Evolutionary conservation across 2,329 filamentous ascomycete species (phyloP), one percentile per base, ranked within the genome.

Genomic region (Hypoxylon sp.): DNA sequence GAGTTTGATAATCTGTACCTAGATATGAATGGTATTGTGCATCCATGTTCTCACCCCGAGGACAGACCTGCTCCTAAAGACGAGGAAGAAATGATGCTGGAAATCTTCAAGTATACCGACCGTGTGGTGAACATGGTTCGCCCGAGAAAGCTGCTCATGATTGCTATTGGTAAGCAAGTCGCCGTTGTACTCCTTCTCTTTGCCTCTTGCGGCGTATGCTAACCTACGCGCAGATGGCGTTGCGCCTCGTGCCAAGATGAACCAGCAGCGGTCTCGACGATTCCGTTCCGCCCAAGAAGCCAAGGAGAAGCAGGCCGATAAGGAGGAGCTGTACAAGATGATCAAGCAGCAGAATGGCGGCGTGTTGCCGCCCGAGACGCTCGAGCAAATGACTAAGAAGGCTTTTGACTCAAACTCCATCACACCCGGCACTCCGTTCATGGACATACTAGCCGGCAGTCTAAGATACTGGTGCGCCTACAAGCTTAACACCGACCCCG

Each of bases 21-120:
- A 63, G 95, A 99, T 72, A 98, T 99, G 94, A 99, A 99, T 76
- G 96, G 95, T 73, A 99, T 99, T 66, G 95, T 99, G 31, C 95
- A 99, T 80, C 96, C 96, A 26, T 99, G 95, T 78, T 97, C 94
- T 42, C 95, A 99, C 78, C 95, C 95, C 0, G 95, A 99, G 75
- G 94, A 98, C 71, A 87, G 87, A 62, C 92, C 95, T 1, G 87
- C 95, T 3, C 95, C 95, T 9, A 90, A 89, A 70, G 94, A 95
- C 60, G 95, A 99, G 79, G 92, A 96, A 74, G 95, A 98, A 78
- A 99, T 99, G 95, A 99, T 99, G 95, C 75, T 97, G 69, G 96
- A 96, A 72, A 88, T 99, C 60, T 99, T 99, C 81, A 91, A 89
- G 72, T 99, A 99, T 77, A 99, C 95, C n/a, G 93, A 99, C 73